phyloP scores from a whole-genome alignment of 2,329 filamentous ascomycete species.

The Fusarium avenaceum region DNA sequence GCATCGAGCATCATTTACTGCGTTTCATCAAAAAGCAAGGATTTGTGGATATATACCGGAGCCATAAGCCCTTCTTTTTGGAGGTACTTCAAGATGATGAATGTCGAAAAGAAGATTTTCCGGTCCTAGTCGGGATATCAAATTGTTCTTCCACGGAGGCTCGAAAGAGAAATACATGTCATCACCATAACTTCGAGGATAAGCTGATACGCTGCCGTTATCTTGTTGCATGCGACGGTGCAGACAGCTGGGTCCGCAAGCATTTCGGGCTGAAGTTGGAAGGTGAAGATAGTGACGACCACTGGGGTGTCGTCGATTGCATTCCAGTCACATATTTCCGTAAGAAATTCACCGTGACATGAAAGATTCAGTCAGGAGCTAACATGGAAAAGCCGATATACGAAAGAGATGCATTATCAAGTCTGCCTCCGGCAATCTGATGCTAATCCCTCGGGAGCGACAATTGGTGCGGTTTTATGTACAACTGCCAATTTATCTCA shows the following conservation, averaged over 20 bases:
- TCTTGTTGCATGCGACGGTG: slow-evolving; percentile 2
- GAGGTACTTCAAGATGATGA: neutral
- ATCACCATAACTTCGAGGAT: too few relatives aligned
- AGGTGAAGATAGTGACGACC: neutral
- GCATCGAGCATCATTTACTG: neutral
- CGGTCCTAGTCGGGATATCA: neutral
- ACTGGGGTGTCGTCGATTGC: slow-evolving; percentile 1
- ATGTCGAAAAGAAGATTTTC: neutral
- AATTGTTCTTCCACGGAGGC: neutral
- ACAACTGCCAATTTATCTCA: neutral
- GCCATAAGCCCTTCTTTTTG: neutral
- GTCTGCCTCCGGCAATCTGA: neutral
- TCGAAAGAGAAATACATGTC: neutral
- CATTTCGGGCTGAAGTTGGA: neutral
- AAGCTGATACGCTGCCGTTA: neutral
- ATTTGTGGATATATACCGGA: neutral
- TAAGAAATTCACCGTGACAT: neutral
- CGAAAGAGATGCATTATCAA: slow-evolving; percentile 4
- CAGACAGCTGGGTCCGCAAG: slow-evolving; percentile 3
- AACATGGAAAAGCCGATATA: neutral
- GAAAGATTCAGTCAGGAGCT: neutral
- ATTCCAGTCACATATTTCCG: slow-evolving; percentile 1
- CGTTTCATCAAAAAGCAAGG: neutral
- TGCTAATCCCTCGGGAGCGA: slow-evolving; percentile 1
- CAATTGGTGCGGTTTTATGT: slow-evolving; percentile 1